Conservation (phyloP, 495 filamentous ascomycete species). For the Penicillium soppii region DNA sequence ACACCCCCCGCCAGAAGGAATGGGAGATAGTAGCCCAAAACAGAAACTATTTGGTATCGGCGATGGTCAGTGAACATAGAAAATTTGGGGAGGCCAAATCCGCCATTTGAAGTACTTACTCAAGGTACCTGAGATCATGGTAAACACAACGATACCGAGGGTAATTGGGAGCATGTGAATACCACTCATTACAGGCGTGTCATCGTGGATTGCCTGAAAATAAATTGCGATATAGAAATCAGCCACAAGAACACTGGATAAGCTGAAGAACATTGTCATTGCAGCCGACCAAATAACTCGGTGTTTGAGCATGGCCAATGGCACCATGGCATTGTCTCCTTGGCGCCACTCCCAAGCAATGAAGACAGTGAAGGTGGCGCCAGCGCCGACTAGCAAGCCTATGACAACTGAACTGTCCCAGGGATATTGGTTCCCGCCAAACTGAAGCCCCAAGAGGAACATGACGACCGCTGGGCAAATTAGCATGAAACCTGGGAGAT, state of each 20-base stretch:
- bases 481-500: constrained; percentile 19
- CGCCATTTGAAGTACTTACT: neutral
- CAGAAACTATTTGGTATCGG: constrained; percentile 33
- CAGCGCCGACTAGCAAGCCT: constrained; percentile 59
- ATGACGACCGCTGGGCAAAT: constrained; percentile 50
- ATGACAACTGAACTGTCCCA: constrained; percentile 62
- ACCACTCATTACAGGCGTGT: constrained; percentile 60
- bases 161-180: constrained; percentile 68
- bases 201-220: constrained; percentile 72
- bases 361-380: constrained; percentile 56
- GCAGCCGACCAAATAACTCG: constrained; percentile 50
- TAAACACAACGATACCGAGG: constrained; percentile 44
- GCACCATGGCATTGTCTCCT: constrained; percentile 69
- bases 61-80: neutral
- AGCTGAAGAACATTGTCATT: constrained; percentile 18
- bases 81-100: neutral
- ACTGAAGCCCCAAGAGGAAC: constrained; percentile 67
- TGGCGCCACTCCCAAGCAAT: constrained; percentile 57
- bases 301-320: constrained; percentile 60
- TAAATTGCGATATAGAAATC: constrained; percentile 65
- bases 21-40: constrained; percentile 66
- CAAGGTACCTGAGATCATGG: constrained; percentile 52
- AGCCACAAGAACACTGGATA: constrained; percentile 53
- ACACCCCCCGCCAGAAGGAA: constrained; percentile 54
- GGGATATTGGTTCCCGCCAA: constrained; percentile 62